Conservation (phyloP, 129 eudicot species). For the Lactuca saligna region DNA sequence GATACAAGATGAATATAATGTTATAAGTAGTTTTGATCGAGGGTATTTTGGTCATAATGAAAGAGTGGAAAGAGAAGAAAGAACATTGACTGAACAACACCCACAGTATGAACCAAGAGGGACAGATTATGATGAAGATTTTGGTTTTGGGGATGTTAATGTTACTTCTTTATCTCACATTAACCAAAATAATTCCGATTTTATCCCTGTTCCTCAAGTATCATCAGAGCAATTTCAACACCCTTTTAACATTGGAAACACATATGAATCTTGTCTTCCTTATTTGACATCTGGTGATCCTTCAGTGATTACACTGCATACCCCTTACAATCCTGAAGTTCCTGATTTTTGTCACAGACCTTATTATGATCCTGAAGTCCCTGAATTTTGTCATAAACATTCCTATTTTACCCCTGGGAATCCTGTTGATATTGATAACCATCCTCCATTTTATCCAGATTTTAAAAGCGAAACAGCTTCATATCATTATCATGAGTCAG, state of each 20-base stretch:
- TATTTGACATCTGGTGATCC: conserved; percentile 28
- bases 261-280: background rate
- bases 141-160: background rate
- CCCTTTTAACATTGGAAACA: background rate
- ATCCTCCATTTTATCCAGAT: background rate
- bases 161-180: conserved; percentile 13
- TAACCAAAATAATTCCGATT: background rate
- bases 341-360: conserved; percentile 23
- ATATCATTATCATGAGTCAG: background rate
- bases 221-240: background rate
- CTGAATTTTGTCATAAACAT: conserved; percentile 24
- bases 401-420: conserved; percentile 20
- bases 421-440: no score
- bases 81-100: conserved; percentile 13
- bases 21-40: conserved; percentile 13
- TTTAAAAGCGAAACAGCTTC: background rate
- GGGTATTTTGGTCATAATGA: conserved; percentile 7
- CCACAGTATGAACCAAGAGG: background rate
- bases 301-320: background rate
- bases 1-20: conserved; percentile 22
- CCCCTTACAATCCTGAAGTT: conserved; percentile 18
- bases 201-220: background rate
- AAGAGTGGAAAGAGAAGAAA: conserved; percentile 17
- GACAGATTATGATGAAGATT: background rate
- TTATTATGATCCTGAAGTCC: conserved; percentile 25